Conservation (phyloP, 2,329 filamentous ascomycete genomes). For the Aspergillus sp. region DNA sequence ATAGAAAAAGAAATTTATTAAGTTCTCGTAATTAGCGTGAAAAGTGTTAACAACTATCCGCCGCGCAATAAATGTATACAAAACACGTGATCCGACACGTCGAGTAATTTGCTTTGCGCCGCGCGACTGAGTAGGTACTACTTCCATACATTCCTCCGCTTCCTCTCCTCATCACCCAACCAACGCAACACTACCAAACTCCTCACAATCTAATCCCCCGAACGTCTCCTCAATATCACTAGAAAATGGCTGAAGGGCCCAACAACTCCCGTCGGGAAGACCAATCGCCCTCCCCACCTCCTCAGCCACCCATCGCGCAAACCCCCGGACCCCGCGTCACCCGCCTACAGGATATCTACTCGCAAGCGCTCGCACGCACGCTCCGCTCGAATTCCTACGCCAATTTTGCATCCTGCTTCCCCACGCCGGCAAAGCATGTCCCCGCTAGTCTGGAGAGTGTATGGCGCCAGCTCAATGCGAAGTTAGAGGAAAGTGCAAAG, state of each 20-base stretch:
- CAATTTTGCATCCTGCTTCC: conserved; percentile 65
- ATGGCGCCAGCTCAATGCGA: conserved; percentile 58
- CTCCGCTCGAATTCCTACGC: conserved; percentile 61
- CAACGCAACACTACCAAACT: not conserved
- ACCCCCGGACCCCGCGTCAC: conserved; percentile 61
- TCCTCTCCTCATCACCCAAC: too few relatives aligned
- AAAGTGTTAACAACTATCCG: not conserved
- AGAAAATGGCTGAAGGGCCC: conserved; percentile 22
- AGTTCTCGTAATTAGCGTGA: not conserved
- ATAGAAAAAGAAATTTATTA: not conserved
- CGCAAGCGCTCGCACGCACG: conserved; percentile 58
- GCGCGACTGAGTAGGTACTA: not conserved
- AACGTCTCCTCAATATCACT: not conserved
- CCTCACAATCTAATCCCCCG: not conserved
- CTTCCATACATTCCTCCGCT: not conserved
- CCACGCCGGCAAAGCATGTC: conserved; percentile 59
- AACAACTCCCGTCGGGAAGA: conserved; percentile 12
- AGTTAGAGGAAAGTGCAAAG: conserved; percentile 58
- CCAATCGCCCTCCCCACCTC: conserved; percentile 52
- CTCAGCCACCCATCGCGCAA: conserved; percentile 53
- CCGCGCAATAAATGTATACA: not conserved
- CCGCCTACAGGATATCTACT: conserved; percentile 60
- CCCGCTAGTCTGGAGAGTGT: conserved; percentile 57
- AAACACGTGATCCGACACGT: conserved; percentile 27
- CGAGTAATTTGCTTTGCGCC: conserved; percentile 9